Conservation (phyloP, 2,329 filamentous ascomycete genomes). For the Aspergillus ruber region DNA sequence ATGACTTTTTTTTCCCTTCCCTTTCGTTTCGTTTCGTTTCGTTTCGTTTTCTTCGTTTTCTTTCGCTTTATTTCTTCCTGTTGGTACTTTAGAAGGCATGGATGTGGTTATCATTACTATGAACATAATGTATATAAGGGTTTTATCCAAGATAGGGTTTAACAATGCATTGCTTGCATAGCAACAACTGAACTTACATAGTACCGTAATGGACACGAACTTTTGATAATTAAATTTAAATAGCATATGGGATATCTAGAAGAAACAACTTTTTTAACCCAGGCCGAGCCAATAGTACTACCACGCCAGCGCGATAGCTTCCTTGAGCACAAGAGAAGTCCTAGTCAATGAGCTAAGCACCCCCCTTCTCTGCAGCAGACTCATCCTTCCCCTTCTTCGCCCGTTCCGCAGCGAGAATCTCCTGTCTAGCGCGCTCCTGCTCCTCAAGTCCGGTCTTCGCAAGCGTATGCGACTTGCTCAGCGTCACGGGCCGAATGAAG, state of each 20-base stretch:
- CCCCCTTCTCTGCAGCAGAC: background rate
- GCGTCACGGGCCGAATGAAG: constrained; percentile 31
- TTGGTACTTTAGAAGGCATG: background rate
- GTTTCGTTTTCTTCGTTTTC: constrained; percentile 1
- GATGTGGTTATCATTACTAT: background rate
- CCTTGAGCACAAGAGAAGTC: too few relatives aligned
- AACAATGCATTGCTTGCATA: background rate
- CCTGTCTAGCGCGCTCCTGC: constrained; percentile 37
- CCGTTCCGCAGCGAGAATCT: constrained; percentile 21
- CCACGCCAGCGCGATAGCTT: background rate
- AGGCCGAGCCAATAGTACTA: background rate
- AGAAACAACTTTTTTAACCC: background rate
- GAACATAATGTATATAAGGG: constrained; percentile 4
- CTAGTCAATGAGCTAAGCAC: too few relatives aligned
- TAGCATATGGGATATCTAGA: background rate
- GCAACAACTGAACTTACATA: background rate
- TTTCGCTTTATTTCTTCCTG: background rate
- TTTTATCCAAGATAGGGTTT: constrained; percentile 1
- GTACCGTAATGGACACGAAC: background rate
- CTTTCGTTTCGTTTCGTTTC: background rate
- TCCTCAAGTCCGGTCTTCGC: constrained; percentile 40
- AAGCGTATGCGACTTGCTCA: constrained; percentile 38
- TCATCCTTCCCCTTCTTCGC: constrained; percentile 31
- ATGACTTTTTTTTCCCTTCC: background rate
- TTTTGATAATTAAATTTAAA: background rate